Conservation (phyloP, 768 basidiomycete genomes). For the Amanita pallidorosea region DNA sequence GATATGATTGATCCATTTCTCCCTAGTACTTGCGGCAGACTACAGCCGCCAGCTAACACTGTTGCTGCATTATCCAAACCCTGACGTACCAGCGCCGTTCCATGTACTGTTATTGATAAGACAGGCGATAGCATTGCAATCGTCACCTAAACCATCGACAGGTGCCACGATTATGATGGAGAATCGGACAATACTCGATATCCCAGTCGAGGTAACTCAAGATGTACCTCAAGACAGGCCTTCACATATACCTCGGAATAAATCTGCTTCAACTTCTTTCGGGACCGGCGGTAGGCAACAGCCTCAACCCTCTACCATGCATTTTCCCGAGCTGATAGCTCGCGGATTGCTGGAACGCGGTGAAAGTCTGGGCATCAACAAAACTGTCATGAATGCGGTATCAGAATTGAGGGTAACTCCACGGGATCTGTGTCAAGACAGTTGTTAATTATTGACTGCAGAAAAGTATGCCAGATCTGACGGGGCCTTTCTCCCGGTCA, state of each 20-base stretch:
- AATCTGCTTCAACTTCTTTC: constrained; percentile 10
- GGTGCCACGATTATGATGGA: constrained; percentile 76
- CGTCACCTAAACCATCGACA: constrained; percentile 61
- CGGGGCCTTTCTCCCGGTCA: constrained; percentile 53
- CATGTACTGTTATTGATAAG: constrained; percentile 56
- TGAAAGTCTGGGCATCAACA: constrained; percentile 78
- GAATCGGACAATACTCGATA: constrained; percentile 69
- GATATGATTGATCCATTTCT: constrained; percentile 8
- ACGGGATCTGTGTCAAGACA: background rate
- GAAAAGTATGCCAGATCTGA: constrained; percentile 83
- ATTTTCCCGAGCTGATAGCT: constrained; percentile 62
- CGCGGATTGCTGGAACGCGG: constrained; percentile 65
- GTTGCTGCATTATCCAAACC: constrained; percentile 72
- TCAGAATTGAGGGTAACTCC: constrained; percentile 59
- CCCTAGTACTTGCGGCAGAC: constrained; percentile 75
- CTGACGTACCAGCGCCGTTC: constrained; percentile 15
- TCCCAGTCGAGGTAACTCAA: constrained; percentile 50
- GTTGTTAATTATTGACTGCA: constrained; percentile 17
- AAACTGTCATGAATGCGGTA: constrained; percentile 71
- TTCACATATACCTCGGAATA: constrained; percentile 5
- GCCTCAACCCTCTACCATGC: constrained; percentile 31
- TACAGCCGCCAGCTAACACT: constrained; percentile 78
- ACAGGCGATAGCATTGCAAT: constrained; percentile 74
- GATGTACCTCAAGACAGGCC: constrained; percentile 16
- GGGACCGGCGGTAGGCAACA: constrained; percentile 21